Conservation (phyloP, 257 asterid genomes). For the Salvia splendens region DNA sequence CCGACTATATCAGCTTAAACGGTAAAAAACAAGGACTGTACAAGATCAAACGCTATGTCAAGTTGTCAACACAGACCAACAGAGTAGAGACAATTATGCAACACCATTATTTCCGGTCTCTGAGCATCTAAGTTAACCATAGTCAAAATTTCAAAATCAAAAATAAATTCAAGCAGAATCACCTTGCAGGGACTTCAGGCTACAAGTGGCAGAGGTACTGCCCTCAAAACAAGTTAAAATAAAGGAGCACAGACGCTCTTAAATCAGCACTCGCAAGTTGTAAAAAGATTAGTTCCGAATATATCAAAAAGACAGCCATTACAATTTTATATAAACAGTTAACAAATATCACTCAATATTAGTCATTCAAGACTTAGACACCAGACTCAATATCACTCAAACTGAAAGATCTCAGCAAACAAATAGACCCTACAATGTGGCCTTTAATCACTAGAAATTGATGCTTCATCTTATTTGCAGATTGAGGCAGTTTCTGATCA, state of each 20-base stretch:
- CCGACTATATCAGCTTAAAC: conserved; percentile 1
- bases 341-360: too few species aligned
- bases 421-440: neutral
- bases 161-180: too few species aligned
- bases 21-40: neutral
- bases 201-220: too few species aligned
- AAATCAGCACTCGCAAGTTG: neutral
- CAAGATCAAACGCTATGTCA: neutral
- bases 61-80: neutral
- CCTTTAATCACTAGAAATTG: neutral
- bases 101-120: neutral
- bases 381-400: neutral
- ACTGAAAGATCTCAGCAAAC: neutral
- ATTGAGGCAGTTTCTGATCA: neutral
- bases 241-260: neutral
- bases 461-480: conserved; percentile 1
- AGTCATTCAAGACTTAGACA: neutral
- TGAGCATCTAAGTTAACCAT: neutral
- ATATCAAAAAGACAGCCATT: conserved; percentile 19
- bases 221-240: neutral
- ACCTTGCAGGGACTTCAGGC: too few species aligned
- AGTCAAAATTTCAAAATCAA: neutral
- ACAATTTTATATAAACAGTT: neutral
- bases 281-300: neutral
- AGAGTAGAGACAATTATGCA: neutral